phyloP scores from a whole-genome alignment of 2,329 filamentous ascomycete genomes.

The Rachicladosporium sp. region DNA sequence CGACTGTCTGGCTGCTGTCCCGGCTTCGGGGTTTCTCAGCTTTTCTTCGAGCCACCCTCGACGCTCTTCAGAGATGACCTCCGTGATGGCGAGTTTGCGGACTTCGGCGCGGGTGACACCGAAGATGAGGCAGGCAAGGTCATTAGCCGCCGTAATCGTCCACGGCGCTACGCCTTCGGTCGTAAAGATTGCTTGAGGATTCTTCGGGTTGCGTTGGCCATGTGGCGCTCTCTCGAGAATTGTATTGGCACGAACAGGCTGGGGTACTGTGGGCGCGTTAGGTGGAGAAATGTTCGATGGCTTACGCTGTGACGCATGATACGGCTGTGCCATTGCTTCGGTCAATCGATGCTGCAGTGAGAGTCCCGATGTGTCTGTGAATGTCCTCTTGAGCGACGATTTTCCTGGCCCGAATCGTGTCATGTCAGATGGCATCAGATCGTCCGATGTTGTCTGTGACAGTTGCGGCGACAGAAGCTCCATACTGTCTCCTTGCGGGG shows the following conservation, averaged over 20 bases:
- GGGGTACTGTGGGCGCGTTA: conserved; percentile 15
- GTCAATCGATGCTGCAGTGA: conserved; percentile 71
- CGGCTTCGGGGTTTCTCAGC: conserved; percentile 50
- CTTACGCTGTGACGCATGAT: conserved; percentile 45
- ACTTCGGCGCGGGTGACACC: conserved; percentile 97
- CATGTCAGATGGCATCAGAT: not conserved
- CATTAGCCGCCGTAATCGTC: conserved; percentile 93
- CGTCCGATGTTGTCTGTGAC: conserved; percentile 4
- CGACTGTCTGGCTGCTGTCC: conserved; percentile 10
- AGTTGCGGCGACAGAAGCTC: conserved; percentile 1
- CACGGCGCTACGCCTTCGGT: conserved; percentile 84
- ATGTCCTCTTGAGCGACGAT: conserved; percentile 60
- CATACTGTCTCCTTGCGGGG: not conserved
- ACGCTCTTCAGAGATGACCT: conserved; percentile 84
- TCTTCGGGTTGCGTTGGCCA: conserved; percentile 69
- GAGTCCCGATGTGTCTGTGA: conserved; percentile 67
- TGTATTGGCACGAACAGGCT: conserved; percentile 21
- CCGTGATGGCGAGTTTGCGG: conserved; percentile 83
- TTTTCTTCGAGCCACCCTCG: conserved; percentile 83
- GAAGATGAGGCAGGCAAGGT: conserved; percentile 89
- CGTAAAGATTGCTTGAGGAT: conserved; percentile 94
- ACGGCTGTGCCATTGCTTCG: conserved; percentile 76
- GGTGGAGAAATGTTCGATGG: conserved; percentile 24
- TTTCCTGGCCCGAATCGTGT: too few relatives aligned
- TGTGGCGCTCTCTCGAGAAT: conserved; percentile 42